Evolutionary conservation across 345 rosid genomes (phyloP).

Genomic region (Aquilaria sinensis): DNA sequence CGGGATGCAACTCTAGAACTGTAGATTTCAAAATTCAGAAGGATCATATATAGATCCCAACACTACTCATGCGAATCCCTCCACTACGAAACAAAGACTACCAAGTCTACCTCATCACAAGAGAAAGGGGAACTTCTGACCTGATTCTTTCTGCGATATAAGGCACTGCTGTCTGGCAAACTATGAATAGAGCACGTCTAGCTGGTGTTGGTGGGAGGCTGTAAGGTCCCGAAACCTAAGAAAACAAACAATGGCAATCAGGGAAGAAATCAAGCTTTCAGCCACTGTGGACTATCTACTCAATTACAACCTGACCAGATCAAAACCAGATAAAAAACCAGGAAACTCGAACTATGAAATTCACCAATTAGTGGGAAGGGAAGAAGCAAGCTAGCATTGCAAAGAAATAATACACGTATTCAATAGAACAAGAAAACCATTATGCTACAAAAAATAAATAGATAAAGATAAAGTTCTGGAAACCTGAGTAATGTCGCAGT

Average conservation of each 20-base stretch:
- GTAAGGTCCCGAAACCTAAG: slow-evolving; percentile 68
- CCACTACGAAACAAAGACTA: too few species aligned
- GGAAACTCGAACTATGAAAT: too few species aligned
- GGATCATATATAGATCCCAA: background rate
- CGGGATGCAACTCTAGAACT: slow-evolving; percentile 74
- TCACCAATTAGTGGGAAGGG: too few species aligned
- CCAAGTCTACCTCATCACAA: background rate
- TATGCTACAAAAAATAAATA: background rate
- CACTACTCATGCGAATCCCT: background rate
- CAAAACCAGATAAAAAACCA: too few species aligned
- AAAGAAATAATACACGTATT: too few species aligned
- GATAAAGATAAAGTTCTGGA: background rate
- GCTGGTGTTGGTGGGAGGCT: slow-evolving; percentile 97
- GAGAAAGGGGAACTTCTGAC: slow-evolving; percentile 18
- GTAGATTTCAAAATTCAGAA: slow-evolving; percentile 3
- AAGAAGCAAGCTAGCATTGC: too few species aligned
- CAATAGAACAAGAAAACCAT: too few species aligned
- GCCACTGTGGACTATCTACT: too few species aligned
- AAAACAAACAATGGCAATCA: slow-evolving; percentile 12
- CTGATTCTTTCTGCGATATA: slow-evolving; percentile 88
- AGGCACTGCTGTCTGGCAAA: slow-evolving; percentile 76
- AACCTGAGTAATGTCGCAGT: slow-evolving; percentile 95
- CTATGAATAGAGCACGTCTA: slow-evolving; percentile 77
- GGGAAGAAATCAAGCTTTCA: background rate
- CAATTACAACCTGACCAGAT: too few species aligned